Evolutionary conservation across 345 rosid genomes (phyloP).

Genomic region (Arabidopsis arenosa): DNA sequence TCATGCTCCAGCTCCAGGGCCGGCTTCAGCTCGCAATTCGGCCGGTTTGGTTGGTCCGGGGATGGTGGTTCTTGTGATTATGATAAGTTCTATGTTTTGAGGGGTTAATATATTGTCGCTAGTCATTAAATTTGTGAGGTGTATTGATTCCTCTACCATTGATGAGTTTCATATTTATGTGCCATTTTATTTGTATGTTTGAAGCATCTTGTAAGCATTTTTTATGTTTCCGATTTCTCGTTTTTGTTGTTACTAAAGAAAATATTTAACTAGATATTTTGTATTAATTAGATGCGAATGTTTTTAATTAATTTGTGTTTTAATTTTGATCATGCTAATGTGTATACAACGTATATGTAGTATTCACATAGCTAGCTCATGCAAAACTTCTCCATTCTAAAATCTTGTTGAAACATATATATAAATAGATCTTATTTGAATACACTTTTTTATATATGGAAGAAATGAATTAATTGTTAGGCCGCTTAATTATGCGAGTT

Average conservation of each 20-base stretch:
- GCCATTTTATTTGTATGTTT: slow-evolving; percentile 12
- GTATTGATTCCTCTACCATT: not conserved
- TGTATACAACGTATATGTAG: too few relatives aligned
- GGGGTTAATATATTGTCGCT: not conserved
- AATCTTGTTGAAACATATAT: slow-evolving; percentile 4
- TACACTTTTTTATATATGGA: not conserved
- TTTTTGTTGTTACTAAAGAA: slow-evolving; percentile 16
- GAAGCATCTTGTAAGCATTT: not conserved
- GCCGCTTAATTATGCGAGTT: slow-evolving; percentile 1
- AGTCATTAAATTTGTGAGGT: not conserved
- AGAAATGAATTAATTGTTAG: not conserved
- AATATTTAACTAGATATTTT: not conserved
- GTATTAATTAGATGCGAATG: not conserved
- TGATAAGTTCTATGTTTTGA: slow-evolving; percentile 29
- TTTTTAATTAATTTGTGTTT: not conserved
- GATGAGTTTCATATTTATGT: slow-evolving; percentile 1
- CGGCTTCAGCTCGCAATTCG: slow-evolving; percentile 29
- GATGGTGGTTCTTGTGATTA: slow-evolving; percentile 24
- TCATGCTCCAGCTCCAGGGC: slow-evolving; percentile 38
- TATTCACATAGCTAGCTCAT: not conserved
- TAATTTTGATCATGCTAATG: not conserved
- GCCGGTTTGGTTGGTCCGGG: slow-evolving; percentile 28
- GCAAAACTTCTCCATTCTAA: not conserved
- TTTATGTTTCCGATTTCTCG: slow-evolving; percentile 7
- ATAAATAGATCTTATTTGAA: not conserved